Evolutionary conservation across 768 basidiomycete genomes (phyloP).

Genomic region (Clitopilus passeckerianus): DNA sequence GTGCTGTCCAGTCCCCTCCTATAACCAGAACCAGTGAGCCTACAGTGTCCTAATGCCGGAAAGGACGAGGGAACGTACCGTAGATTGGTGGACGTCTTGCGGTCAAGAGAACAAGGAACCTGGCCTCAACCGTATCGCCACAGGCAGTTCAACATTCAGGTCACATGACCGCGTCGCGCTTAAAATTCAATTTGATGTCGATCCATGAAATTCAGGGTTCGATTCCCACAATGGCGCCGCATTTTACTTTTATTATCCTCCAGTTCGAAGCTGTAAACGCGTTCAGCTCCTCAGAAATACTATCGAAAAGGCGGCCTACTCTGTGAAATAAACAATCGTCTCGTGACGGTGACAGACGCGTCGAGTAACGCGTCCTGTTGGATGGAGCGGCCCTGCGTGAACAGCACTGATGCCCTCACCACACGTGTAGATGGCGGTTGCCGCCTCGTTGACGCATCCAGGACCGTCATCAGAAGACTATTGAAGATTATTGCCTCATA

Average conservation of each 20-base stretch:
- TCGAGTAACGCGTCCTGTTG: neutral
- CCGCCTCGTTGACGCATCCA: neutral
- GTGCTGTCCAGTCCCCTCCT: neutral
- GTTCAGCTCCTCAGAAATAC: neutral
- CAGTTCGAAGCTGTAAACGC: neutral
- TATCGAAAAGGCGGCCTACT: neutral
- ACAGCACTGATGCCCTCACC: neutral
- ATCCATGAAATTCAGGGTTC: neutral
- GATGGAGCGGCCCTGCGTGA: neutral
- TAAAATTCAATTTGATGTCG: neutral
- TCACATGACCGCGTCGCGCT: neutral
- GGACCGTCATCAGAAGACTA: neutral
- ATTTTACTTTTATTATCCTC: neutral
- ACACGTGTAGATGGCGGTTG: neutral
- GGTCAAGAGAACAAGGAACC: neutral
- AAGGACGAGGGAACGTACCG: neutral
- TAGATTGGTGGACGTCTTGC: neutral
- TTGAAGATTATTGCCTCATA: neutral
- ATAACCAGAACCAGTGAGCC: neutral
- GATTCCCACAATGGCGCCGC: neutral
- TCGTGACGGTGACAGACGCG: neutral
- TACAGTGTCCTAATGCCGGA: neutral
- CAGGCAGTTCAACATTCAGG: neutral
- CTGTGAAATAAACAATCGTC: neutral
- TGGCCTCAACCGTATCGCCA: neutral